A percentile compares a stretch with the other conserved stretches of the same genome.
Conservation (phyloP, 768 basidiomycete genomes). For the Dentipellis sp. region DNA sequence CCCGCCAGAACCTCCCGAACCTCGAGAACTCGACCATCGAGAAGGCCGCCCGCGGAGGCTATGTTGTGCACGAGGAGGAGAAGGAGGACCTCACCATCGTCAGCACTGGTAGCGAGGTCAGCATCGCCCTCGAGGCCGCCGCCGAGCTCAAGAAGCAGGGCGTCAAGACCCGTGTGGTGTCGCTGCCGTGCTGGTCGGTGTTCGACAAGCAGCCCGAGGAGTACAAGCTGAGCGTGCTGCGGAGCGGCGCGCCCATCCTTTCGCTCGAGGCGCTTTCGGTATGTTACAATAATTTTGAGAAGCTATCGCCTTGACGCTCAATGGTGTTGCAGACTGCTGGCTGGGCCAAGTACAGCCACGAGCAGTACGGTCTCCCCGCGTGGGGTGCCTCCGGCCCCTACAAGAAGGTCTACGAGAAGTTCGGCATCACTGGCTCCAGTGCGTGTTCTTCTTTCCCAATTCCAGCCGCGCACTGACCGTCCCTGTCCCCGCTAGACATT, state of each 20-base stretch:
- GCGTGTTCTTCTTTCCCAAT: slow-evolving; percentile 20
- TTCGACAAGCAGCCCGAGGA: slow-evolving; percentile 75
- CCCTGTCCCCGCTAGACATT: slow-evolving; percentile 41
- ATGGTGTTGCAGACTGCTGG: slow-evolving; percentile 44
- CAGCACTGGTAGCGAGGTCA: slow-evolving; percentile 82
- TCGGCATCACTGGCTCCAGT: slow-evolving; percentile 75
- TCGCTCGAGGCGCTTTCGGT: slow-evolving; percentile 77
- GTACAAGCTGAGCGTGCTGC: slow-evolving; percentile 77
- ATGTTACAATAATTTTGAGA: slow-evolving; percentile 17
- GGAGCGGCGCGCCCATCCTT: slow-evolving; percentile 83
- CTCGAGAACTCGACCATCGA: slow-evolving; percentile 84
- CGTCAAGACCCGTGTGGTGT: slow-evolving; percentile 74
- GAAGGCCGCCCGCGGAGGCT: slow-evolving; percentile 76
- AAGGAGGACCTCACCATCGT: slow-evolving; percentile 85
- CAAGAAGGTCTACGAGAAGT: slow-evolving; percentile 85
- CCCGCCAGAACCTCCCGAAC: slow-evolving; percentile 89
- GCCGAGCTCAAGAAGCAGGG: slow-evolving; percentile 69
- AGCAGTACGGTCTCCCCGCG: slow-evolving; percentile 65
- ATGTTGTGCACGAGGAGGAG: slow-evolving; percentile 76
- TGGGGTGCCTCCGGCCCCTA: slow-evolving; percentile 93
- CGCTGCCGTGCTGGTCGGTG: slow-evolving; percentile 83
- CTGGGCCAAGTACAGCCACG: slow-evolving; percentile 88
- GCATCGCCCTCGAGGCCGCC: slow-evolving; percentile 82
- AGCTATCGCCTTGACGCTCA: slow-evolving; percentile 4
- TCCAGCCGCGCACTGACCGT: neutral